phyloP scores from a whole-genome alignment of 2,329 filamentous ascomycete genomes.

The Beauveria bassiana region DNA sequence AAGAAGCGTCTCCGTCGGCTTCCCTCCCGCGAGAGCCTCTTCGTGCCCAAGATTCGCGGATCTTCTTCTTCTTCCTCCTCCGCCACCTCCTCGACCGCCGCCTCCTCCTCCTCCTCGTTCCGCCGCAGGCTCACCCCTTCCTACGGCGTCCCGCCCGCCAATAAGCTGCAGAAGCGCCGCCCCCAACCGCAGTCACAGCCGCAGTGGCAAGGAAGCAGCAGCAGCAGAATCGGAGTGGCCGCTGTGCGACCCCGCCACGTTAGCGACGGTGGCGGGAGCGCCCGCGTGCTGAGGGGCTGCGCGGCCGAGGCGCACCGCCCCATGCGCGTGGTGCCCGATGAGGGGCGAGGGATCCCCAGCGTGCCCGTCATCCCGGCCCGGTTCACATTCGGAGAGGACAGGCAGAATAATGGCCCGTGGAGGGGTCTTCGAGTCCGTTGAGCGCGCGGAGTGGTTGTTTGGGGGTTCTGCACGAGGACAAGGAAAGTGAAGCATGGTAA shows the following conservation, averaged over 20 bases:
- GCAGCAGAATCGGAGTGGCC: conserved; percentile 1
- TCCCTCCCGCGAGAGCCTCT: conserved; percentile 35
- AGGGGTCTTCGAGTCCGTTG: conserved; percentile 17
- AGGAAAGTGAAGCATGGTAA: neutral
- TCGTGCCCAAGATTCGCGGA: conserved; percentile 25
- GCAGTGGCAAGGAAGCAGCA: neutral
- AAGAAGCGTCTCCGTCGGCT: conserved; percentile 48
- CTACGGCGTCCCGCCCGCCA: conserved; percentile 12
- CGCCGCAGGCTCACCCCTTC: conserved; percentile 23
- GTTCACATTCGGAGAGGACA: conserved; percentile 29
- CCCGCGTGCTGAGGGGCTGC: conserved; percentile 20
- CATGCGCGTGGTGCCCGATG: conserved; percentile 36
- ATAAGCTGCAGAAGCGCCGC: conserved; percentile 21
- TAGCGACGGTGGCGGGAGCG: conserved; percentile 15
- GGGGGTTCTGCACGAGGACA: neutral
- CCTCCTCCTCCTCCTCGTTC: conserved; percentile 14
- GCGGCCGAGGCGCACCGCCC: conserved; percentile 18
- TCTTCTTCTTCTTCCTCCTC: conserved; percentile 17
- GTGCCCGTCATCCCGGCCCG: conserved; percentile 37
- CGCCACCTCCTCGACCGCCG: conserved; percentile 14
- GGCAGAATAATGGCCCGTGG: conserved; percentile 27
- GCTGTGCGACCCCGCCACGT: conserved; percentile 13
- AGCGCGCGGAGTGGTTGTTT: neutral
- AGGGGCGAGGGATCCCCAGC: conserved; percentile 38
- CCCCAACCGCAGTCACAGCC: conserved; percentile 7